Evolutionary conservation across 805 yeast genomes (phyloP), one percentile per base, ranked within the genome.

Genomic region (Saturnispora hagleri): DNA sequence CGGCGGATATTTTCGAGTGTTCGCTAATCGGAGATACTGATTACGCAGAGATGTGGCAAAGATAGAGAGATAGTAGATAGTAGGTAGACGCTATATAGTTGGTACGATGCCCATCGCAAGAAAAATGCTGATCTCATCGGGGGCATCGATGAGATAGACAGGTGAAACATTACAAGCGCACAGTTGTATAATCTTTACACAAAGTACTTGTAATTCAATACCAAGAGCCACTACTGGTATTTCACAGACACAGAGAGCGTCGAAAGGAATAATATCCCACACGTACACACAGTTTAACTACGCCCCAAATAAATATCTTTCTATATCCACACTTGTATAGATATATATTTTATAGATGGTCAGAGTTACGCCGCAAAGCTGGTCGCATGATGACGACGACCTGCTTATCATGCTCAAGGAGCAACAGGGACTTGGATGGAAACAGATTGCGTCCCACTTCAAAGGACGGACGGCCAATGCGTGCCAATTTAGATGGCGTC

Each of bases 401-500:
- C 62, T 86, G 20, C 67, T 86, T 47, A 75, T 91, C 44, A 87
- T 83, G 56, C 72, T 88, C 59, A 88, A 88, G 66, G 96, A 88
- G 64, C 79, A 79, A 50, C 86, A 82, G 63, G 85, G 85, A 63
- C 73, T 88, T 56, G 96, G 96, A 1, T 88, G 96, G 96, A 83
- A 88, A 65, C 95, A 88, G 56, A 87, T 88, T 43, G 82, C 93
- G 1, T 74, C 82, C 38, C 86, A 85, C 62, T 88, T 88, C 65
- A 72, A 77, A 31, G 82, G 84, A 61, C 72, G 96, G 61, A 88
- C 96, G 2, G 91, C 95, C 34, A 88, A 86, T 63, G 95, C 95
- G 1, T 86, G 95, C 60, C 95, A 86, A 69, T 86, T 86, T 63
- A 76, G 96, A 59, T 88, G 96, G 96, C 77, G 96, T 64, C 69